Percentiles rank a stretch among this genome's conserved stretches.
Evolutionary conservation across 2,329 filamentous ascomycete species (phyloP).

Genomic region (Bipolaris cookei): DNA sequence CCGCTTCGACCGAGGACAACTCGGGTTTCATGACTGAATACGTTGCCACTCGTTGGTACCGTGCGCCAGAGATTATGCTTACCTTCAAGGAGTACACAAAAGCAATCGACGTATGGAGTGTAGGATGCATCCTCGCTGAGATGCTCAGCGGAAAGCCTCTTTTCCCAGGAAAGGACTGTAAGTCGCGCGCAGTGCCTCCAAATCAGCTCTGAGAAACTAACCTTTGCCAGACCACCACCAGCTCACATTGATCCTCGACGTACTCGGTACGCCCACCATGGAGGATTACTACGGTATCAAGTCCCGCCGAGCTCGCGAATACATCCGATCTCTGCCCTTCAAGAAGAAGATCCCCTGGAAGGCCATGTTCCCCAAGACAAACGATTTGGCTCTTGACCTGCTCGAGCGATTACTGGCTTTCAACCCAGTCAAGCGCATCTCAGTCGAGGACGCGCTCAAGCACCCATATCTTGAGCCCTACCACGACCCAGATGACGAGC

Average conservation of each 20-base stretch:
- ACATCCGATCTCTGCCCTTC: constrained; percentile 96
- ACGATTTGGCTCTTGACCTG: constrained; percentile 91
- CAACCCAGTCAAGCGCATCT: constrained; percentile 98
- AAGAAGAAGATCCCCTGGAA: constrained; percentile 99
- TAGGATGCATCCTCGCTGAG: constrained; percentile 96
- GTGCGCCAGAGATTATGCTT: constrained; percentile 99
- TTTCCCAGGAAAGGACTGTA: constrained; percentile 98
- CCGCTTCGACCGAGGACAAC: constrained; percentile 97
- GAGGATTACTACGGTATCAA: constrained; percentile 99
- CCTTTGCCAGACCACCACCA: constrained; percentile 83
- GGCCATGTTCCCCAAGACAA: constrained; percentile 97
- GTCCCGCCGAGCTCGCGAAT: constrained; percentile 93
- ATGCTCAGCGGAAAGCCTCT: constrained; percentile 98
- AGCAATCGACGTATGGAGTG: constrained; percentile 98
- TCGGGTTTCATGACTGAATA: constrained; percentile 99
- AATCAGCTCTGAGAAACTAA: constrained; percentile 10
- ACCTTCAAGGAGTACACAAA: constrained; percentile 99
- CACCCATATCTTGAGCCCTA: constrained; percentile 99
- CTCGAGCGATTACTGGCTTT: constrained; percentile 96
- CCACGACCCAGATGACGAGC: constrained; percentile 98
- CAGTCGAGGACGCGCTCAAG: constrained; percentile 94
- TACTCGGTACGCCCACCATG: constrained; percentile 98
- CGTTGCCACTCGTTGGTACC: constrained; percentile 98
- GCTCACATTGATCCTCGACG: constrained; percentile 93
- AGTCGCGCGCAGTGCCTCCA: constrained; percentile 42